Evolutionary conservation across 352 stramenopile genomes (phyloP), one percentile per base, ranked within the genome.

Genomic region (Phytophthora nicotianae): DNA sequence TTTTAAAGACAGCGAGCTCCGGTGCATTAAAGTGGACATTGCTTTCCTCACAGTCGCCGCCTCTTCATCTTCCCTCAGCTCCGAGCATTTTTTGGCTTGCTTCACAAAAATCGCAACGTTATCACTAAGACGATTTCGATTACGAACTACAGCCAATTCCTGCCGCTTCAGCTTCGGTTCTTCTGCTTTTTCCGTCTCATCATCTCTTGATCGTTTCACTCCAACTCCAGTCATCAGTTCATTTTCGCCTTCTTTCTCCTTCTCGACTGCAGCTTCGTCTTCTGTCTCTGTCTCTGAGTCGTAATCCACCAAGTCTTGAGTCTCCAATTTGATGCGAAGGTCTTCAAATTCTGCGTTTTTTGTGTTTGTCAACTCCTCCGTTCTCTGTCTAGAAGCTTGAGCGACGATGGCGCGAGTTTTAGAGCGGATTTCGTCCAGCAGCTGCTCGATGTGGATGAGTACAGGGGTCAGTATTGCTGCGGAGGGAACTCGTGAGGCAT

Each of bases 381-480:
- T 41, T 61, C 20, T 41, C 2, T 40, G 26, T 8, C 40, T n/a
- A 10, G 23, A 37, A 14, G 24, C 37, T 10, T 35, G 27, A 7
- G 42, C 16, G 20, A 40, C 32, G 29, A 54, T 54, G 20, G 32
- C 33, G 17, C 53, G 53, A 45, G 53, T 53, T 14, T 19, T 16
- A 4, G 13, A 33, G 42, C 53, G 53, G 9, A 62, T 62, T 53
- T 62, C 29, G 42, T 62, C 53, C 42, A 54, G 42, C 17, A 62
- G 16, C 29, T 62, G 42, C 53, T 62, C 53, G 42, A 62, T 62
- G 13, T 48, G 42, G 53, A 62, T 62, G 16, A 62, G 53, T 3
- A 62, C 53, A 35, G 42, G 42, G 2, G 52, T 60, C 40, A 60
- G 33, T 11, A 9, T 2, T 4, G 41, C 20, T 20, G 29, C 27